Base-by-base conservation (phyloP, 2,329 filamentous ascomycete genomes). In the Alternaria gansuensis region DNA sequence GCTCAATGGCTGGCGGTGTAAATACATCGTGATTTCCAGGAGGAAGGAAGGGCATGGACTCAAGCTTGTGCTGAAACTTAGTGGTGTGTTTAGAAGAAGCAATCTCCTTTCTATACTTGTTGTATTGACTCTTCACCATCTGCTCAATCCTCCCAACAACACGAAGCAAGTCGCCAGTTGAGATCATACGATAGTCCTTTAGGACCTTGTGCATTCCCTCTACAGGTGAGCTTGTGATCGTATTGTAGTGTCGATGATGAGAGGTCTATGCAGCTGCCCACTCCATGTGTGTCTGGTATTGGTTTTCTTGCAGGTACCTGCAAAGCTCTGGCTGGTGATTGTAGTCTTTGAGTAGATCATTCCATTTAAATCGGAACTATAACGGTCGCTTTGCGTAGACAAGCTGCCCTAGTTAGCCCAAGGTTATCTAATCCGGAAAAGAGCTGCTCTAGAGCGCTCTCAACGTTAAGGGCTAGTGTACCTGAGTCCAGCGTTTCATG, bases 141-240 rank as follows among this genome's bases (percentile, higher is more conserved):
- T 64, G 34, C 31, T 53, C 41, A 17, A 64, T 57, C 13, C 56
- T 54, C 33, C 14, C 40, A 34, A 57, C 45, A 13, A 59, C 52
- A 46, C 58, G 37, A 21, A 57, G 50, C 45, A 55, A 58, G 46
- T 62, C 46, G 37, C 59, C 55, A 52, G 9, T 54, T 26, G 50
- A 62, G 33, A 59, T 59, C 34, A 64, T 64, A 13, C 62, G 55
- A 46, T 64, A 59, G 34, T 62, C 55, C 31, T 64, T 62, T 13
- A 64, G 23, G 36, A 59, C 56, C 46, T 57, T 61, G 31, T 59
- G 55, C 52, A 62, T 62, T 44, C 62, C 45, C 44, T 64, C 52
- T 29, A 64, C 17, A 23, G 53, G 53, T 23, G 49, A 63, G 29
- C 45, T 63, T 48, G 57, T 63, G 24, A 57, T 57, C 8, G 50